These are phyloP conservation scores for Mycena pura DNA, from an alignment of 768 basidiomycete genomes.

Conservation along the genomic window DNA sequence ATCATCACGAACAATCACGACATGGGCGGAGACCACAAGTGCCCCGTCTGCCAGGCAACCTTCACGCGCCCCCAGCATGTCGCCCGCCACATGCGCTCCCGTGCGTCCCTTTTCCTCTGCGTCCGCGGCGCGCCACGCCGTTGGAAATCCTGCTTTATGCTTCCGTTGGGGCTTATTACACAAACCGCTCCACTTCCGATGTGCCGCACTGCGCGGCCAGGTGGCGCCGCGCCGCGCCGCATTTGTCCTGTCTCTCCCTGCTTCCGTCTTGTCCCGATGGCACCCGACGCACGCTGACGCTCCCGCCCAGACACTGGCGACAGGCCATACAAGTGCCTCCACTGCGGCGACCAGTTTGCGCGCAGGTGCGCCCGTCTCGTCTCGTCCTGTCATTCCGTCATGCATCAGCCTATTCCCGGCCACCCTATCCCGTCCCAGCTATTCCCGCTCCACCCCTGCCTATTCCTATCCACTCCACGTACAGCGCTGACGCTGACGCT, in stretches of 20 bases:
- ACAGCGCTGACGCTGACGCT: too few species aligned
- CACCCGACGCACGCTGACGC: neutral
- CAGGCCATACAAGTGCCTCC: constrained; percentile 87
- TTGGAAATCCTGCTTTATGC: neutral
- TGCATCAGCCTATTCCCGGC: neutral
- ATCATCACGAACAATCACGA: neutral
- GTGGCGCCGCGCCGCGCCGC: constrained; percentile 1
- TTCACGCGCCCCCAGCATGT: constrained; percentile 93
- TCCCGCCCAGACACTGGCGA: constrained; percentile 77
- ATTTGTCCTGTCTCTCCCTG: neutral
- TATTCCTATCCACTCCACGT: too few species aligned
- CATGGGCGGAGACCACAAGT: constrained; percentile 87
- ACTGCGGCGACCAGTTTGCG: constrained; percentile 91
- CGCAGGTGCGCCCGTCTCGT: constrained; percentile 59
- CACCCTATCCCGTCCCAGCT: neutral
- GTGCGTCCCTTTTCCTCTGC: constrained; percentile 55
- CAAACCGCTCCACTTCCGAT: neutral
- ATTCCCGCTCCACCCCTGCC: constrained; percentile 4
- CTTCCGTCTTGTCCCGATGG: neutral
- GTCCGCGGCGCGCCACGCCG: neutral
- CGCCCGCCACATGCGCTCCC: constrained; percentile 88
- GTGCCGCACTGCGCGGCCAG: too few species aligned
- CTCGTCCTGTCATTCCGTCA: neutral
- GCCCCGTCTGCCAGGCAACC: constrained; percentile 85
- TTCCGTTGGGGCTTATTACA: neutral